A percentile compares a stretch with the other conserved stretches of the same genome.
These are phyloP conservation scores for Ustilago trichophora DNA, from an alignment of 1,284 basidiomycete genomes.

Conservation along the genomic window DNA sequence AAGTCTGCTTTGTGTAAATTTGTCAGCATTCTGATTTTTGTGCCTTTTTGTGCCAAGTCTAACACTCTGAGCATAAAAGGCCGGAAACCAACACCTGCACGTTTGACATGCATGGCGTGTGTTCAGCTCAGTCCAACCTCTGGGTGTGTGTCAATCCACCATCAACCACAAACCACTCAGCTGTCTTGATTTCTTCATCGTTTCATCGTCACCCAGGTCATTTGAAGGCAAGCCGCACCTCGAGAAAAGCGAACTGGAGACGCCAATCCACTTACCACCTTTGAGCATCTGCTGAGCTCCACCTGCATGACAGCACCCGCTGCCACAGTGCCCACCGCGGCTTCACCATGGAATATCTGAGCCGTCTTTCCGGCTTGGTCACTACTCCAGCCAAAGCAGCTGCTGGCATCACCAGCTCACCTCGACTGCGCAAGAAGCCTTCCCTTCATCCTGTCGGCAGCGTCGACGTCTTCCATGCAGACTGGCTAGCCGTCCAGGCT, in stretches of 20 bases:
- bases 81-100: constrained; percentile 18
- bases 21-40: constrained; percentile 39
- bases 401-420: constrained; percentile 19
- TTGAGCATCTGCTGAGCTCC: too few species aligned
- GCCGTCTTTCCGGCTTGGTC: constrained; percentile 45
- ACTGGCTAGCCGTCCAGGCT: constrained; percentile 41
- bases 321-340: constrained; percentile 8
- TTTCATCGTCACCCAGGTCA: too few species aligned
- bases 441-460: constrained; percentile 39
- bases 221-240: too few species aligned
- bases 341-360: constrained; percentile 42
- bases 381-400: constrained; percentile 37
- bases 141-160: background rate
- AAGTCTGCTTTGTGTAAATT: constrained; percentile 10
- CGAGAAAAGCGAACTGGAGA: too few species aligned
- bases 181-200: too few species aligned
- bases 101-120: too few species aligned
- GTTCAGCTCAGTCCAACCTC: too few species aligned
- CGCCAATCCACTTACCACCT: too few species aligned
- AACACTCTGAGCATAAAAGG: too few species aligned
- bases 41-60: too few species aligned
- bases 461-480: constrained; percentile 42
- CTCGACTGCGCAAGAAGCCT: constrained; percentile 36
- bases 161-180: too few species aligned
- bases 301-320: constrained; percentile 1